Percentiles rank a stretch among this genome's conserved stretches.
Conservation (phyloP, 2,329 filamentous ascomycete genomes). For the Aciculosporium take region DNA sequence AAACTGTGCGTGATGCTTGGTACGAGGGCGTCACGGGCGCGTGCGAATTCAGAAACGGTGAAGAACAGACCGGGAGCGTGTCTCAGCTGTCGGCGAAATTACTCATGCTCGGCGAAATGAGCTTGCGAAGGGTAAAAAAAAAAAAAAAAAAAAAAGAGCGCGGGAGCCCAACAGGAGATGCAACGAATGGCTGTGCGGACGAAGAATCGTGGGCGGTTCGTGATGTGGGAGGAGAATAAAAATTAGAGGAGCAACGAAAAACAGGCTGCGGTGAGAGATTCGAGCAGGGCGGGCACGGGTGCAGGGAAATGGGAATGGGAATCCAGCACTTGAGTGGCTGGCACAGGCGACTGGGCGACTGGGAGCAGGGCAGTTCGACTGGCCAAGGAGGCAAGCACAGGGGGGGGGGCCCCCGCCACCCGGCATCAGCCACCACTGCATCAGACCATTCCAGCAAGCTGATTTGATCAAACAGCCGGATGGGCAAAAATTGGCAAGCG, state of each 20-base stretch:
- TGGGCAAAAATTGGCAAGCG: slow-evolving; percentile 3
- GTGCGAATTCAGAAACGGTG: slow-evolving; percentile 1
- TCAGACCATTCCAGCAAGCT: no score
- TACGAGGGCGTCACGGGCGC: background rate
- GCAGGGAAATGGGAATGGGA: background rate
- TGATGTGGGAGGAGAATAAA: background rate
- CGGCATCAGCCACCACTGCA: no score
- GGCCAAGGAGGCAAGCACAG: background rate
- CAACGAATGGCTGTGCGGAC: background rate
- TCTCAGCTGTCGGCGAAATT: slow-evolving; percentile 5
- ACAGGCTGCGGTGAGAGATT: background rate
- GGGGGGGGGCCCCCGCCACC: background rate
- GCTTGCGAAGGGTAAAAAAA: background rate
- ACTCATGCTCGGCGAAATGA: slow-evolving; percentile 3
- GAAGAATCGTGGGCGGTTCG: background rate
- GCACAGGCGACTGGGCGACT: background rate
- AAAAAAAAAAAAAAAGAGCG: background rate
- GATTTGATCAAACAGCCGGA: background rate
- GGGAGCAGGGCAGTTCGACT: background rate
- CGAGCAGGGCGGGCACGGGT: no score
- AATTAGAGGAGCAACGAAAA: background rate
- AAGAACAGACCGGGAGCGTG: slow-evolving; percentile 3
- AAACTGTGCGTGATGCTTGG: background rate
- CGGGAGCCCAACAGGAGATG: background rate
- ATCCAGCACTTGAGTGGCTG: background rate